Evolutionary conservation across 2,329 filamentous ascomycete genomes (phyloP).

Genomic region (Aphanocladium album): DNA sequence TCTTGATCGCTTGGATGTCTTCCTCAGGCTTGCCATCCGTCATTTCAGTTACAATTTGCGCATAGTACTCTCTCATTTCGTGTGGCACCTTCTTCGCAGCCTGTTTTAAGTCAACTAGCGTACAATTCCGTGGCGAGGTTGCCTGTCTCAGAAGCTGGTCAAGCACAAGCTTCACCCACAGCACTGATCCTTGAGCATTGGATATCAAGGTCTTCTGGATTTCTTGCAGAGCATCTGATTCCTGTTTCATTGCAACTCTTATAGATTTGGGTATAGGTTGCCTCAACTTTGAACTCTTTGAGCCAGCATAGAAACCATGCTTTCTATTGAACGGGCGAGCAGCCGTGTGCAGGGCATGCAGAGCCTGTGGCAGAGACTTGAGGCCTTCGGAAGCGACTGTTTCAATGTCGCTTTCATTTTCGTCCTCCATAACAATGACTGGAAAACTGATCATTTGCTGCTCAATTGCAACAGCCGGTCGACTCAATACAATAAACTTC

Average conservation of each 20-base stretch:
- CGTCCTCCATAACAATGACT: neutral
- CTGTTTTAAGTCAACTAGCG: neutral
- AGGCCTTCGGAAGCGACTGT: neutral
- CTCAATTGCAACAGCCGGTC: neutral
- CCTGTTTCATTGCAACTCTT: neutral
- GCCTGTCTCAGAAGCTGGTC: neutral
- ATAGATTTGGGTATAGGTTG: neutral
- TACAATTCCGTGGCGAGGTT: neutral
- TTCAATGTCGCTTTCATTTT: neutral
- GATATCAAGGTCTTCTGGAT: neutral
- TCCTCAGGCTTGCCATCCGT: neutral
- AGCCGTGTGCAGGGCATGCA: neutral
- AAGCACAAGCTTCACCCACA: slow-evolving; percentile 12
- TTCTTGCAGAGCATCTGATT: neutral
- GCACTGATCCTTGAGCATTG: slow-evolving; percentile 8
- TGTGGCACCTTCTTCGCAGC: neutral
- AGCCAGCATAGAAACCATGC: neutral
- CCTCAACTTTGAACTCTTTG: neutral
- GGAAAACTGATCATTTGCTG: neutral
- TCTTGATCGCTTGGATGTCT: neutral
- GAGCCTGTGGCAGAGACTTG: neutral
- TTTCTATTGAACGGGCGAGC: neutral
- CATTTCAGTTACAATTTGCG: neutral
- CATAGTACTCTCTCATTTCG: neutral
- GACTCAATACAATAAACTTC: neutral